These are phyloP conservation scores for Colletotrichum liriopes DNA, from an alignment of 2,329 filamentous ascomycete genomes.

Conservation along the genomic window DNA sequence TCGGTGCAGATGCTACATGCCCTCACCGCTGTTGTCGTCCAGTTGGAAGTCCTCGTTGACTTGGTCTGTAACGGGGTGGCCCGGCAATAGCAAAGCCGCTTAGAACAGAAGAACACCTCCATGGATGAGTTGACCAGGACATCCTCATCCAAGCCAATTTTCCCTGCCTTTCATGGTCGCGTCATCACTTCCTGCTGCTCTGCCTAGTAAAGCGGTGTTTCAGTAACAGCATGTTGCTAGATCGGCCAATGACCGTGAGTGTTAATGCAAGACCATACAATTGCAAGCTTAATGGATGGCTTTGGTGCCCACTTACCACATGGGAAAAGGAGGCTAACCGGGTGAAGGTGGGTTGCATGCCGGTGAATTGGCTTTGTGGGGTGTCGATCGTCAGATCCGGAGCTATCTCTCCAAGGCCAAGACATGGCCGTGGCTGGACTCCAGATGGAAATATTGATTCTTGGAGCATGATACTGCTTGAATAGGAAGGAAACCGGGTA, in stretches of 20 bases:
- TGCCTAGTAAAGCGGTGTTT: neutral
- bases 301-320: too few species aligned
- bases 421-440: neutral
- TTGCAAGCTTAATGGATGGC: neutral
- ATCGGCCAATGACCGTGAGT: neutral
- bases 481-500: neutral
- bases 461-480: too few species aligned
- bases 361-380: neutral
- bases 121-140: neutral
- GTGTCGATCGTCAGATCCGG: conserved; percentile 6
- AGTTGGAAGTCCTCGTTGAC: neutral
- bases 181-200: neutral
- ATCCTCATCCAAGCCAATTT: neutral
- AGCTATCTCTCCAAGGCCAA: neutral
- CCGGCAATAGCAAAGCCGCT: neutral
- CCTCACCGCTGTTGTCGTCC: neutral
- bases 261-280: neutral
- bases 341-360: neutral
- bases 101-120: neutral
- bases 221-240: too few species aligned
- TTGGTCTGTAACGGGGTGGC: neutral
- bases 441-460: neutral
- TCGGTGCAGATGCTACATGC: neutral
- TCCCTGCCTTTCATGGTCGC: neutral
- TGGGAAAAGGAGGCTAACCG: neutral